phyloP scores from a whole-genome alignment of 257 asterid genomes.

The Gardenia jasminoides region DNA sequence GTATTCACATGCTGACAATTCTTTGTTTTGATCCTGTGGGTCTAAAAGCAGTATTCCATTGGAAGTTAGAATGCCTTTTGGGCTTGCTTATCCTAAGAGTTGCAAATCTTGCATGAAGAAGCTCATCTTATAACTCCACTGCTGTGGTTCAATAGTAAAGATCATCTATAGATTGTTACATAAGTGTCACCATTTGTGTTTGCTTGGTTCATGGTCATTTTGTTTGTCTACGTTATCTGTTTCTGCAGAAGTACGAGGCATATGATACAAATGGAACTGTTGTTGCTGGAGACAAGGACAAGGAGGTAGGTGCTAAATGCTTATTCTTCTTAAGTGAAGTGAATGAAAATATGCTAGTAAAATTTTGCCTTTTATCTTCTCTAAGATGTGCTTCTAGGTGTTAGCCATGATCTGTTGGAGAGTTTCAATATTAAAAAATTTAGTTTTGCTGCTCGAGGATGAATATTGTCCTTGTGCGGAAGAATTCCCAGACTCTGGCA shows the following conservation, averaged over 20 bases:
- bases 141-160: neutral
- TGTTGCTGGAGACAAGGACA: constrained; percentile 78
- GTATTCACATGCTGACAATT: neutral
- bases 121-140: neutral
- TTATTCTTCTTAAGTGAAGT: constrained; percentile 6
- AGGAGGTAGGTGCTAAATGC: constrained; percentile 59
- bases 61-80: neutral
- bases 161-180: neutral
- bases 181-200: neutral
- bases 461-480: neutral
- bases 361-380: neutral
- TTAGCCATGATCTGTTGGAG: neutral
- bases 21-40: neutral
- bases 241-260: constrained; percentile 86
- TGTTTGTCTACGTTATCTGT: neutral
- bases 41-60: neutral
- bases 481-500: neutral
- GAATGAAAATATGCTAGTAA: neutral
- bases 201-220: neutral
- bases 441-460: neutral
- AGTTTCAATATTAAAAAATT: neutral
- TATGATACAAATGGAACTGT: constrained; percentile 69
- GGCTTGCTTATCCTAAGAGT: neutral
- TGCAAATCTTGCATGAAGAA: neutral
- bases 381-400: neutral